Conservation (phyloP, 768 basidiomycete genomes). For the Termitomyces sp. region DNA sequence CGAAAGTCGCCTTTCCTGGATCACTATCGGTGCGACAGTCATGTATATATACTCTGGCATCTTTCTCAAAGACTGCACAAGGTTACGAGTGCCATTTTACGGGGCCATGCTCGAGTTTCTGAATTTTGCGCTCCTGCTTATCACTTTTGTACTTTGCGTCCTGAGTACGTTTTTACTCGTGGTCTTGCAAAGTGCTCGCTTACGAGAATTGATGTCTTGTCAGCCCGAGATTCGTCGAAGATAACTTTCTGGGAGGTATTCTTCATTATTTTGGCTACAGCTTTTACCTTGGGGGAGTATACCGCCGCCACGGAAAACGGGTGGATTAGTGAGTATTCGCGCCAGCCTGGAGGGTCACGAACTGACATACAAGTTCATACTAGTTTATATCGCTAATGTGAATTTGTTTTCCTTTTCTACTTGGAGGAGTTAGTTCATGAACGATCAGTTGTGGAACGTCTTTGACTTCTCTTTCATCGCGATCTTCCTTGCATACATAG, state of each 20-base stretch:
- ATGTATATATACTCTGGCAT: neutral
- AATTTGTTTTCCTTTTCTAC: slow-evolving; percentile 5
- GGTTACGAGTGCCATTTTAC: slow-evolving; percentile 81
- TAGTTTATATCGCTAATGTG: slow-evolving; percentile 87
- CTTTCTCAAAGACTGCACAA: slow-evolving; percentile 20
- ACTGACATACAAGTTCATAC: neutral
- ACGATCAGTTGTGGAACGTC: slow-evolving; percentile 79
- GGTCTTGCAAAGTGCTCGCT: neutral
- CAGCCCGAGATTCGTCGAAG: slow-evolving; percentile 53
- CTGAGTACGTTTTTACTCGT: slow-evolving; percentile 49
- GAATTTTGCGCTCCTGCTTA: slow-evolving; percentile 65
- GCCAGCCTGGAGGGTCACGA: neutral
- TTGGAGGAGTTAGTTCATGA: neutral
- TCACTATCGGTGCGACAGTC: slow-evolving; percentile 62
- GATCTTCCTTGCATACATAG: slow-evolving; percentile 66
- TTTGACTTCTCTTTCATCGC: slow-evolving; percentile 77
- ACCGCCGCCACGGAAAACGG: slow-evolving; percentile 85
- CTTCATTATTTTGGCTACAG: slow-evolving; percentile 73
- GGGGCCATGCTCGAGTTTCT: slow-evolving; percentile 74
- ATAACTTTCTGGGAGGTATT: slow-evolving; percentile 62
- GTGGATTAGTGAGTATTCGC: slow-evolving; percentile 63
- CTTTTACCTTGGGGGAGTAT: slow-evolving; percentile 85
- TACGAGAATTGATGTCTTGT: neutral
- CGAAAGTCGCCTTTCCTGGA: slow-evolving; percentile 70
- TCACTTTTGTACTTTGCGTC: slow-evolving; percentile 72